Percentiles rank a stretch among this genome's conserved stretches.
These are phyloP conservation scores for Leccinellum luteum DNA, from an alignment of 768 basidiomycete genomes.

Conservation along the genomic window DNA sequence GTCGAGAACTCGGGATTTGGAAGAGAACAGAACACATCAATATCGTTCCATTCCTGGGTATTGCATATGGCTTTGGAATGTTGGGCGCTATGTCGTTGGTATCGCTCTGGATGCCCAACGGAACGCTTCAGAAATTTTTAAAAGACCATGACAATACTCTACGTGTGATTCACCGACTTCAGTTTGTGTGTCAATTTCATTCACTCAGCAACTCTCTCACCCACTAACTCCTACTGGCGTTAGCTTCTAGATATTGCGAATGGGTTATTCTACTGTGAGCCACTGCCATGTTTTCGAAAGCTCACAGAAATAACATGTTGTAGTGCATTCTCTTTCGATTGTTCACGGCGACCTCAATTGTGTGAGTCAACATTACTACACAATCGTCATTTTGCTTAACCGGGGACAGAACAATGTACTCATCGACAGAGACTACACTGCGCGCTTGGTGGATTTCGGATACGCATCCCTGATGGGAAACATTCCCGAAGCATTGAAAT, in stretches of 20 bases:
- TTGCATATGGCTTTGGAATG: too few species aligned
- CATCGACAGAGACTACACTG: too few species aligned
- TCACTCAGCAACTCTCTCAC: neutral
- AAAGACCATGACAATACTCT: too few species aligned
- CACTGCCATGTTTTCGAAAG: neutral
- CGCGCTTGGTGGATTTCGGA: too few species aligned
- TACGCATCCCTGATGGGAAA: too few species aligned
- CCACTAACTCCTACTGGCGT: neutral
- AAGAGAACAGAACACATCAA: neutral
- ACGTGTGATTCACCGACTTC: neutral
- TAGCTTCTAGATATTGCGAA: neutral
- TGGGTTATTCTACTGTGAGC: neutral
- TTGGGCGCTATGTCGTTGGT: too few species aligned
- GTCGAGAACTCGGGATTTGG: neutral
- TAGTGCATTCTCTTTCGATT: neutral
- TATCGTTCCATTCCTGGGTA: neutral
- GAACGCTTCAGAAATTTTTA: too few species aligned
- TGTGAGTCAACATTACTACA: neutral
- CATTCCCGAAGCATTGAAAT: neutral
- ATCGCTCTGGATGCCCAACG: too few species aligned
- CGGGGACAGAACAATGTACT: too few species aligned
- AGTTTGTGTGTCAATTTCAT: neutral
- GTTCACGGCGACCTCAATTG: neutral
- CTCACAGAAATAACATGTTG: neutral
- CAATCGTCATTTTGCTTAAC: too few species aligned